Percentiles rank a stretch among this genome's conserved stretches.
These are phyloP conservation scores for Paraphoma chrysanthemicola DNA, from an alignment of 2,329 filamentous ascomycete genomes.

Conservation along the genomic window DNA sequence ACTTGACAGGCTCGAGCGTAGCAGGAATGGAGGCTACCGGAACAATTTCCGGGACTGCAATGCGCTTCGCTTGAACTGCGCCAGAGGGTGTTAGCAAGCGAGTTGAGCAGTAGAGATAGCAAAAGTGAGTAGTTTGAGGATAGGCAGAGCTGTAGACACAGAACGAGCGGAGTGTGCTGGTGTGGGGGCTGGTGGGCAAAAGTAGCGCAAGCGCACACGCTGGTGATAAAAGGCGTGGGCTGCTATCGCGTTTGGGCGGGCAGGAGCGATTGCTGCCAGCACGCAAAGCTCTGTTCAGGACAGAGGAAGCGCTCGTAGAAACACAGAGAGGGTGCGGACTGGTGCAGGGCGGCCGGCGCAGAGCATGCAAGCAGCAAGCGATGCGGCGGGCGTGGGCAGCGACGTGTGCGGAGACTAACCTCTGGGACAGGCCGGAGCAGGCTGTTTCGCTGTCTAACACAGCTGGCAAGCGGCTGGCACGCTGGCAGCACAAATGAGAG, in stretches of 20 bases:
- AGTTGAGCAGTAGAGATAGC: background rate
- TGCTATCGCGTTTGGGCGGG: background rate
- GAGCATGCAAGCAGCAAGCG: slow-evolving; percentile 17
- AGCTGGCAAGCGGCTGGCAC: slow-evolving; percentile 11
- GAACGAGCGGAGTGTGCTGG: background rate
- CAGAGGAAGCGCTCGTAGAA: background rate
- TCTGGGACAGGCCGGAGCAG: slow-evolving; percentile 21
- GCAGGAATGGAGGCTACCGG: slow-evolving; percentile 14
- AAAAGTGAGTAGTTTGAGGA: background rate
- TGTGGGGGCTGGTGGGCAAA: background rate
- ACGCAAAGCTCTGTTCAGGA: background rate
- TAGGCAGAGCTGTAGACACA: too few relatives aligned
- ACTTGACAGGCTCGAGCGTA: slow-evolving; percentile 2
- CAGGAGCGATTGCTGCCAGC: background rate
- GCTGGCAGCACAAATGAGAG: slow-evolving; percentile 9
- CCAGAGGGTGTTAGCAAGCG: slow-evolving; percentile 20
- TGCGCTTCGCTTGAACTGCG: slow-evolving; percentile 15
- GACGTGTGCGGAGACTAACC: slow-evolving; percentile 33
- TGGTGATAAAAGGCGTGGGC: background rate
- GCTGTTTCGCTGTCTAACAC: slow-evolving; percentile 11
- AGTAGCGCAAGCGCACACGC: background rate
- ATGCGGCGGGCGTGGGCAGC: slow-evolving; percentile 14
- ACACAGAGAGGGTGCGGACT: background rate
- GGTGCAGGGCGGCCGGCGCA: slow-evolving; percentile 16
- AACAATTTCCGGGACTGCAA: slow-evolving; percentile 11